Conservation (phyloP, 1,284 basidiomycete genomes). For the Marasmius tenuissimus region DNA sequence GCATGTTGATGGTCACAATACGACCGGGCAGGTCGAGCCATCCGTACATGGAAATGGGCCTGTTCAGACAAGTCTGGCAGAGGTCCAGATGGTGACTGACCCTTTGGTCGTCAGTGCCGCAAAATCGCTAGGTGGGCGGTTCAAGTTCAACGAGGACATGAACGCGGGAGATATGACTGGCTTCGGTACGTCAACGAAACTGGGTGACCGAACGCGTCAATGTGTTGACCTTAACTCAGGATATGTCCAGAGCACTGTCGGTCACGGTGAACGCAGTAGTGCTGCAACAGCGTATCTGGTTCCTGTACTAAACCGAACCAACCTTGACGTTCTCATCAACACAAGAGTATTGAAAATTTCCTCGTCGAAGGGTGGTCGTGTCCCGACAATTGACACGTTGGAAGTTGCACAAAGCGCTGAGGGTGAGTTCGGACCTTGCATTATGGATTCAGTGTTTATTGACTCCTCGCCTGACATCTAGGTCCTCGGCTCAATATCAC, state of each 20-base stretch:
- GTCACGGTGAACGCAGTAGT: constrained; percentile 16
- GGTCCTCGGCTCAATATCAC: background rate
- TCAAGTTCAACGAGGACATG: constrained; percentile 21
- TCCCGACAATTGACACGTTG: background rate
- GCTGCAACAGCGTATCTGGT: constrained; percentile 21
- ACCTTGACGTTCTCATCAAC: constrained; percentile 22
- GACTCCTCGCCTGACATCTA: background rate
- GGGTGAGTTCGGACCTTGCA: constrained; percentile 4
- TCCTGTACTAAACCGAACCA: constrained; percentile 16
- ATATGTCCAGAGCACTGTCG: constrained; percentile 18
- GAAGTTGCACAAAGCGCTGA: constrained; percentile 11
- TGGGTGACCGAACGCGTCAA: background rate
- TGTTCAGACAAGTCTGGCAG: constrained; percentile 16
- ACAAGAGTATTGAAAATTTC: constrained; percentile 18
- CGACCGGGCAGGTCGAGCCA: constrained; percentile 13
- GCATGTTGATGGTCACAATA: constrained; percentile 20
- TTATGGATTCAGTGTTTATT: background rate
- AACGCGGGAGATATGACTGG: constrained; percentile 21
- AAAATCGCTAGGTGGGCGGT: constrained; percentile 16
- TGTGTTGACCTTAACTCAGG: constrained; percentile 12
- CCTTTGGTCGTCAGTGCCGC: constrained; percentile 17
- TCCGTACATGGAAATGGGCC: constrained; percentile 18
- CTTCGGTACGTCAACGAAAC: constrained; percentile 13
- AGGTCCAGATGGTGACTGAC: constrained; percentile 15
- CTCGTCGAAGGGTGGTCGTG: background rate